These are phyloP conservation scores for Globisporangium yorkense DNA, from an alignment of 352 stramenopile genomes.

Conservation along the genomic window DNA sequence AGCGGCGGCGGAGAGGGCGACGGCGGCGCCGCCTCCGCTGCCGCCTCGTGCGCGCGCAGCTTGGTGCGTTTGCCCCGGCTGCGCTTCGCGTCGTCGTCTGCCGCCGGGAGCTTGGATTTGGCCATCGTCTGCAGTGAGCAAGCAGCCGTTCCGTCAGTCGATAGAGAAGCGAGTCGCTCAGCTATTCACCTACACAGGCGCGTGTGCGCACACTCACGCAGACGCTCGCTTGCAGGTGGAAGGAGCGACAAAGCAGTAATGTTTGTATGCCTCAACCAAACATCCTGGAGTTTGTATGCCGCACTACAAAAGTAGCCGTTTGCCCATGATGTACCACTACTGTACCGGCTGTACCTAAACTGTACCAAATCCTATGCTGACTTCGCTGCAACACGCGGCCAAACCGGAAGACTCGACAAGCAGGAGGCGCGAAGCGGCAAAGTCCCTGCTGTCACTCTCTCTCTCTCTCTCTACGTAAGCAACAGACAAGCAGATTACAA, in stretches of 20 bases:
- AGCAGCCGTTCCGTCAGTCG: not conserved
- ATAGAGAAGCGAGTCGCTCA: not conserved
- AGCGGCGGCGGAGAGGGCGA: constrained; percentile 7
- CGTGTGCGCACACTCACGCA: not conserved
- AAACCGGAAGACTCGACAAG: not conserved
- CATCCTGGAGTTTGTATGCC: too few relatives aligned
- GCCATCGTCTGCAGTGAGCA: constrained; percentile 23
- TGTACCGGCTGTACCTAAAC: too few relatives aligned
- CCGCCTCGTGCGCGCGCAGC: constrained; percentile 31
- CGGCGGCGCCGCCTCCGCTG: constrained; percentile 15
- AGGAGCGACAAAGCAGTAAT: too few relatives aligned
- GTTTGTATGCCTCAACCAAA: not conserved
- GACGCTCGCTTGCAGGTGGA: not conserved
- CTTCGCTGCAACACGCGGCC: not conserved
- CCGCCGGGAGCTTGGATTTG: constrained; percentile 39
- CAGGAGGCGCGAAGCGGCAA: not conserved
- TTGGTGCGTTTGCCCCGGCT: constrained; percentile 57
- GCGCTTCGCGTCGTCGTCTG: constrained; percentile 60
- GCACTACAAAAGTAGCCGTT: too few relatives aligned
- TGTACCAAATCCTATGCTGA: not conserved
- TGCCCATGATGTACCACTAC: too few relatives aligned
- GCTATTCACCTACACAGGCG: too few relatives aligned
- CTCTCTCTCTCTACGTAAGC: not conserved
- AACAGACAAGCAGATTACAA: not conserved
- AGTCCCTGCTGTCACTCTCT: not conserved